A percentile compares a stretch with the other conserved stretches of the same genome.
phyloP scores from a whole-genome alignment of 805 yeast genomes.

The Lachancea mirantina region DNA sequence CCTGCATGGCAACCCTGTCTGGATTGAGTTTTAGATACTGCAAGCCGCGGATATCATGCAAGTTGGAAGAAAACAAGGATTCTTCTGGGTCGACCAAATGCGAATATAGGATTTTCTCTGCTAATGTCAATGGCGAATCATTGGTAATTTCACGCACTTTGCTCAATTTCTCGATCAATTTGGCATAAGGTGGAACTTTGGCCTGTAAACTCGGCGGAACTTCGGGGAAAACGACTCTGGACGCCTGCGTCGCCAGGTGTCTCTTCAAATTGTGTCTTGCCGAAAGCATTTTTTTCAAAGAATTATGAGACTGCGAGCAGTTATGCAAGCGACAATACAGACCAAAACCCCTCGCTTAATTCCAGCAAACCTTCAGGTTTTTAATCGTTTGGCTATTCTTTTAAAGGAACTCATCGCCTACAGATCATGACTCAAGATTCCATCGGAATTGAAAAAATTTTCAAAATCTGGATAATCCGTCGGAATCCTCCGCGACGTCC shows the following conservation, averaged over 20 bases:
- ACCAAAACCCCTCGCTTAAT: too few species aligned
- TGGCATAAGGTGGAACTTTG: conserved; percentile 84
- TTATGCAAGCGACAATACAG: too few species aligned
- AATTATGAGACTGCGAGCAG: too few species aligned
- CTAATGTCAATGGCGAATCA: conserved; percentile 76
- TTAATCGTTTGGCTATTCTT: too few species aligned
- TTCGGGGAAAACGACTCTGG: conserved; percentile 11
- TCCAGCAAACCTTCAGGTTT: too few species aligned
- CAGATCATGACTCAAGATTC: conserved; percentile 1
- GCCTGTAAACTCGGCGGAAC: conserved; percentile 57
- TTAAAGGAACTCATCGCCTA: conserved; percentile 2
- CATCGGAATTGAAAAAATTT: neutral
- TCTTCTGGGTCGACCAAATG: conserved; percentile 88
- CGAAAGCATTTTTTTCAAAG: too few species aligned
- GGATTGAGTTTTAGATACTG: conserved; percentile 90
- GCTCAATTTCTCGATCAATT: conserved; percentile 56
- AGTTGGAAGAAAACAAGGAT: conserved; percentile 48
- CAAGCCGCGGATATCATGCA: conserved; percentile 66
- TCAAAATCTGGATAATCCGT: too few species aligned
- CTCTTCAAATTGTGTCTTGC: conserved; percentile 18
- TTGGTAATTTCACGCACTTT: conserved; percentile 58
- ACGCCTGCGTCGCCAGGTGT: conserved; percentile 21
- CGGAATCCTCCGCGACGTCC: too few species aligned
- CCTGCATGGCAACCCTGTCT: conserved; percentile 99
- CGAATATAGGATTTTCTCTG: conserved; percentile 90